A percentile compares a stretch with the other conserved stretches of the same genome.
Conservation (phyloP, 2,329 filamentous ascomycete species). For the Hymenoscyphus fraxineus region DNA sequence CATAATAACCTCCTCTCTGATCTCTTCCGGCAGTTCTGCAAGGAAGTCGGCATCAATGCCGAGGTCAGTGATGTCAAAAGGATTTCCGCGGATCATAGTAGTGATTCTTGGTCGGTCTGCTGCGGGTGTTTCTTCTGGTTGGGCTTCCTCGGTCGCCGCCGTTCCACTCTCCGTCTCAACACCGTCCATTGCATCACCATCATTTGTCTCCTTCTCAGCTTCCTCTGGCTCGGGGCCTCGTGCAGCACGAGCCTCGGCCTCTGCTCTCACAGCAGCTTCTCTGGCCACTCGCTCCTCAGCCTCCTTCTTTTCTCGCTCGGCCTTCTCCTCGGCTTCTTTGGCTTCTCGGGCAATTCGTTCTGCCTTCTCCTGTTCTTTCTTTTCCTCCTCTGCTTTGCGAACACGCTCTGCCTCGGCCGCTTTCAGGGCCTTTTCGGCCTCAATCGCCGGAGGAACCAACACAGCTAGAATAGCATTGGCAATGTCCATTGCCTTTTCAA, state of each 20-base stretch:
- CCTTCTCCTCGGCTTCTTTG: conserved; percentile 67
- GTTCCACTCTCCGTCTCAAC: conserved; percentile 53
- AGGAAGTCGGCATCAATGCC: conserved; percentile 94
- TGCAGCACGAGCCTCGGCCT: conserved; percentile 47
- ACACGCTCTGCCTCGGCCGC: conserved; percentile 54
- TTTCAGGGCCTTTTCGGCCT: conserved; percentile 70
- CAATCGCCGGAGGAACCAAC: conserved; percentile 79
- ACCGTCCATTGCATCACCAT: conserved; percentile 63
- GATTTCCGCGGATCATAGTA: conserved; percentile 79
- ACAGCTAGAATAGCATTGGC: conserved; percentile 65
- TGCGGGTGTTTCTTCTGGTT: conserved; percentile 41
- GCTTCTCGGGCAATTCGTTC: conserved; percentile 63
- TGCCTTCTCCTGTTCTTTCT: conserved; percentile 60
- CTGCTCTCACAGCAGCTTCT: conserved; percentile 56
- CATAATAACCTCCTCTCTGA: conserved; percentile 93
- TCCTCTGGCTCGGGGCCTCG: conserved; percentile 45
- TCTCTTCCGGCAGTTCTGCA: conserved; percentile 93
- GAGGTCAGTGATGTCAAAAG: conserved; percentile 89
- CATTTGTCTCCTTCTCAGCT: conserved; percentile 27
- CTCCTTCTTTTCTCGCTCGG: conserved; percentile 63
- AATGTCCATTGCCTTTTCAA: conserved; percentile 67
- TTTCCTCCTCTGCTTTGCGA: conserved; percentile 56
- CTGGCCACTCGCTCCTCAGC: conserved; percentile 67
- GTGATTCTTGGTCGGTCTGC: conserved; percentile 61
- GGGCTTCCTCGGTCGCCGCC: conserved; percentile 34